phyloP scores from a whole-genome alignment of 495 filamentous ascomycete genomes.

The Rostrohypoxylon terebratum region DNA sequence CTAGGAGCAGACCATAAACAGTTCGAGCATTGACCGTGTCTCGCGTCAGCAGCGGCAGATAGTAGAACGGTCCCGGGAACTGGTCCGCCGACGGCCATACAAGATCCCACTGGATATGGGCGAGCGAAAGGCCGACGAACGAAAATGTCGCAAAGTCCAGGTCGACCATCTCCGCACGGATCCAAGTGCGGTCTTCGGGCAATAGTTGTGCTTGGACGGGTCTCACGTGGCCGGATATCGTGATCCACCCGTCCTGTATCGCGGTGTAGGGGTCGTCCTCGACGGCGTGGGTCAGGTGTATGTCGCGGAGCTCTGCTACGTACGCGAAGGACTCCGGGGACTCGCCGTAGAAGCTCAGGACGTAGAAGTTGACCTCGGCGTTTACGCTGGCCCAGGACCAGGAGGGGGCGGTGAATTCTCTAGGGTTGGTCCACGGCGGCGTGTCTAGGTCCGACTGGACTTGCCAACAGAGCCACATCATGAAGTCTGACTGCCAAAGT shows the following conservation, averaged over 20 bases:
- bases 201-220: not conserved
- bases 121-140: too few species aligned
- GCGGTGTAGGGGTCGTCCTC: not conserved
- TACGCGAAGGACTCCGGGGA: not conserved
- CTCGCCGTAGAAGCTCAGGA: not conserved
- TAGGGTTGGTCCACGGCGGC: not conserved
- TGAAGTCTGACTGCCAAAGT: not conserved
- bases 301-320: not conserved
- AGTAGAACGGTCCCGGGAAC: not conserved
- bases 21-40: not conserved
- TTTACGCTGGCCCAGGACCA: conserved; percentile 3
- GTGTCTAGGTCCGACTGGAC: not conserved
- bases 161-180: not conserved
- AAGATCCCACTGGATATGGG: too few species aligned
- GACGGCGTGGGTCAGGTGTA: not conserved
- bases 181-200: too few species aligned
- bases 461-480: not conserved
- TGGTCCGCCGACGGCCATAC: too few species aligned
- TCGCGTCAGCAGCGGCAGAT: not conserved
- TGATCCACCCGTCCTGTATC: not conserved
- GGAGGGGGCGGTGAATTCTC: not conserved
- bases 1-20: not conserved
- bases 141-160: too few species aligned
- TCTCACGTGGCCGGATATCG: not conserved
- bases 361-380: not conserved